Evolutionary conservation across 305 asterid species (phyloP).

Genomic region (Fraxinus latifolia): DNA sequence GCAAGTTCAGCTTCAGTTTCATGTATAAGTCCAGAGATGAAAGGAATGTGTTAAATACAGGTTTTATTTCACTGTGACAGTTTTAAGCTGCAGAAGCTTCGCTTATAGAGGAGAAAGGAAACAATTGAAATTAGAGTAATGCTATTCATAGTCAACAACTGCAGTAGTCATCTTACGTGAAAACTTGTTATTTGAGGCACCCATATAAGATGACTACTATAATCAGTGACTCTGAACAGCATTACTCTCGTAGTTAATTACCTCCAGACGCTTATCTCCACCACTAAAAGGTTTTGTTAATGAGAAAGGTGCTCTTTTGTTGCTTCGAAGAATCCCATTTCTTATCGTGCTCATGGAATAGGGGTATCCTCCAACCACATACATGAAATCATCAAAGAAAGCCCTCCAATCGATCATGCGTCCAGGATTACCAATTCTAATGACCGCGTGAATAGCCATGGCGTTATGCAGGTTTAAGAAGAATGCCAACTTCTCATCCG

Average conservation of each 20-base stretch:
- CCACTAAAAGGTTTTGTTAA: constrained; percentile 61
- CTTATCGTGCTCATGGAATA: constrained; percentile 61
- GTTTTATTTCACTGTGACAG: background rate
- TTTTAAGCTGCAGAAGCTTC: background rate
- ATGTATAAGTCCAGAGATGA: background rate
- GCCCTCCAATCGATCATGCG: constrained; percentile 71
- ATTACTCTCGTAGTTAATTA: constrained; percentile 16
- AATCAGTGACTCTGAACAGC: background rate
- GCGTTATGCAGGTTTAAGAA: constrained; percentile 81
- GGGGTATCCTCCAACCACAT: constrained; percentile 69
- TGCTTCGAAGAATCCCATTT: constrained; percentile 80
- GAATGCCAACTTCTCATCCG: constrained; percentile 71
- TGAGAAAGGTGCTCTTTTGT: constrained; percentile 73
- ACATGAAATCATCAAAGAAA: constrained; percentile 73
- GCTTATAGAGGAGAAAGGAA: background rate
- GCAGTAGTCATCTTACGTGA: too few relatives aligned
- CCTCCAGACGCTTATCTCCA: constrained; percentile 79
- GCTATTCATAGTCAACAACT: too few relatives aligned
- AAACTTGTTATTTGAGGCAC: too few relatives aligned
- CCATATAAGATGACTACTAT: too few relatives aligned
- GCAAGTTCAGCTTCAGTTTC: background rate
- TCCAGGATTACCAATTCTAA: constrained; percentile 76
- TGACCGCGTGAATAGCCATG: constrained; percentile 85
- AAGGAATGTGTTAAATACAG: background rate
- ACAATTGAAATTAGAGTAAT: background rate